These are phyloP conservation scores for Histomonas meleagridis DNA, from an alignment of 208 protist species.

Conservation along the genomic window DNA sequence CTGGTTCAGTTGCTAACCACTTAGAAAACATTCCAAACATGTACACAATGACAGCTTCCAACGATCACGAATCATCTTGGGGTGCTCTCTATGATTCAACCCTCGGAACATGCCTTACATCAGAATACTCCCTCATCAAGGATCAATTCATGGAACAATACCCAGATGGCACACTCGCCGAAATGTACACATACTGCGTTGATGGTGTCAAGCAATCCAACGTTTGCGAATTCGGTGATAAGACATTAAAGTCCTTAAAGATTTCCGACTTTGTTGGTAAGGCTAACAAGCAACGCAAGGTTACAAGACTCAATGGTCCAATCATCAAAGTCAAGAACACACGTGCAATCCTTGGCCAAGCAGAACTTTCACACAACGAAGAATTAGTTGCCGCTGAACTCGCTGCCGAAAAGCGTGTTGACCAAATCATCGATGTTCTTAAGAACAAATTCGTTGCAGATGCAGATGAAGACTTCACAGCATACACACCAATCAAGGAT, in stretches of 20 bases:
- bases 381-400: not conserved
- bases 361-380: not conserved
- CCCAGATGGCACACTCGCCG: not conserved
- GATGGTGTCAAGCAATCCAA: not conserved
- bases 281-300: not conserved
- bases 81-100: not conserved
- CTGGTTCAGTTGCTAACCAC: not conserved
- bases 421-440: not conserved
- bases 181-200: not conserved
- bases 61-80: not conserved
- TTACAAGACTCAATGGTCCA: not conserved
- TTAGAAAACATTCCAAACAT: not conserved
- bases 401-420: not conserved
- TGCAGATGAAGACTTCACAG: too few relatives aligned
- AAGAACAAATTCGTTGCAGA: not conserved
- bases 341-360: not conserved
- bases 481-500: constrained; percentile 22
- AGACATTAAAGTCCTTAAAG: not conserved
- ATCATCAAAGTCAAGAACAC: not conserved
- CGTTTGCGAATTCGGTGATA: not conserved
- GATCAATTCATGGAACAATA: not conserved
- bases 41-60: not conserved
- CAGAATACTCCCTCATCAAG: not conserved
- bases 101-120: not conserved
- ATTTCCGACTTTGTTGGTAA: not conserved